Base-by-base conservation (phyloP, 2,329 filamentous ascomycete species). In the Xylaria sp. region DNA sequence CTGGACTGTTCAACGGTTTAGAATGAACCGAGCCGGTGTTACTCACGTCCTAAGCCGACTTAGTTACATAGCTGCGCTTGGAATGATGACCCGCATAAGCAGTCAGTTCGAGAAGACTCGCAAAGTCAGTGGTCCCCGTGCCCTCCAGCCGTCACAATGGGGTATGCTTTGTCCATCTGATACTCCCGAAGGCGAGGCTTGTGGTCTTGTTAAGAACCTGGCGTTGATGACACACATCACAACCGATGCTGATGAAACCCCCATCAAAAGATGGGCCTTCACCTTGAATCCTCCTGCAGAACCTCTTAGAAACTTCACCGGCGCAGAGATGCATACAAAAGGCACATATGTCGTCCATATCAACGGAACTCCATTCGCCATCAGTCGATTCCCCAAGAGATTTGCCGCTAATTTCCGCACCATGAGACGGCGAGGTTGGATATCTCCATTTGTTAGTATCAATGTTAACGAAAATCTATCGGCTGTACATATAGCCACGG, bases 191-290 rank as follows among this genome's bases (percentile, higher is more conserved):
- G 95, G 95, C 78, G 95, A 99, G 80, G 93, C 95, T 10, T 99
- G 95, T 79, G 95, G 95, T 83, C 80, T 99, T 59, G 93, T 99
- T 69, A 99, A 99, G 83, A 99, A 99, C 73, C 78, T 99, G 80
- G 95, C 95, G 8, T 82, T 99, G 59, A 99, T 99, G 95, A 99
- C 96, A 53, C 96, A 99, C 73, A 98, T 99, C 70, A 99, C 95
- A 0, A 99, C 95, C 1, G 92, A 97, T 66, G 92, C 96, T 58
- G 93, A 97, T 58, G 95, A 98, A 74, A 92, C 88, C 17, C 93
- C 95, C 1, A 91, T 99, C 15, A 90, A 89, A 70, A 89, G 92
- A 71, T 87, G 96, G 74, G 88, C 97, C 1, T 95, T 93, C 73
- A 88, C 91, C 58, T 83, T 98, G 25, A 93, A 96, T 44, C 90